phyloP scores from a whole-genome alignment of 2,329 filamentous ascomycete genomes.

The Mycogone perniciosa region DNA sequence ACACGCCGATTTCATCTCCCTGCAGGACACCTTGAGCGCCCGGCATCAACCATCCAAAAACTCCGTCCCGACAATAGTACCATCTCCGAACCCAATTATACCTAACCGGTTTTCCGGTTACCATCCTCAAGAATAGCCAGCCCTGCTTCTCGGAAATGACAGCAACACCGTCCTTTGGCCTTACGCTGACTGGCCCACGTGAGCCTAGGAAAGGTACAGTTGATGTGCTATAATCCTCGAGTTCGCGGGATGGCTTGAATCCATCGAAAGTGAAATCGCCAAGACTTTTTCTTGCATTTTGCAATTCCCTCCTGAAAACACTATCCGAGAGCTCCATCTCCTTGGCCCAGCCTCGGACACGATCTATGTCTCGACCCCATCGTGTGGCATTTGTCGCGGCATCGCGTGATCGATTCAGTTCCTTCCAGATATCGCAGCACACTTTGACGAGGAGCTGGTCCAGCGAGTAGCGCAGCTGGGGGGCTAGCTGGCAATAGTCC shows the following conservation, averaged over 20 bases:
- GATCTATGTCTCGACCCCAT: conserved; percentile 77
- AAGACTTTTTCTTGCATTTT: conserved; percentile 72
- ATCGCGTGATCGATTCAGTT: conserved; percentile 70
- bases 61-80: conserved; percentile 93
- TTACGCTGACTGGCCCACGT: conserved; percentile 58
- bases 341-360: conserved; percentile 84
- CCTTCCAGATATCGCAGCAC: conserved; percentile 81
- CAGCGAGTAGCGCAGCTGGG: conserved; percentile 74
- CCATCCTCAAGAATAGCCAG: conserved; percentile 79
- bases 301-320: conserved; percentile 74
- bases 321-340: conserved; percentile 90
- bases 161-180: conserved; percentile 45
- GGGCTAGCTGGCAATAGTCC: conserved; percentile 85
- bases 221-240: conserved; percentile 86
- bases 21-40: conserved; percentile 83
- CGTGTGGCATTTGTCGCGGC: conserved; percentile 56
- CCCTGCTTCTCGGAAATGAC: conserved; percentile 76
- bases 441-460: conserved; percentile 82
- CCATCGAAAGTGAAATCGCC: conserved; percentile 67
- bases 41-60: conserved; percentile 91
- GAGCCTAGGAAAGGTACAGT: conserved; percentile 83
- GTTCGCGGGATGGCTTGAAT: conserved; percentile 77
- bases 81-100: conserved; percentile 87
- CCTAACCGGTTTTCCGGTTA: conserved; percentile 81
- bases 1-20: conserved; percentile 89